Conservation (phyloP, 768 basidiomycete genomes). For the Lentinula aciculospora region DNA sequence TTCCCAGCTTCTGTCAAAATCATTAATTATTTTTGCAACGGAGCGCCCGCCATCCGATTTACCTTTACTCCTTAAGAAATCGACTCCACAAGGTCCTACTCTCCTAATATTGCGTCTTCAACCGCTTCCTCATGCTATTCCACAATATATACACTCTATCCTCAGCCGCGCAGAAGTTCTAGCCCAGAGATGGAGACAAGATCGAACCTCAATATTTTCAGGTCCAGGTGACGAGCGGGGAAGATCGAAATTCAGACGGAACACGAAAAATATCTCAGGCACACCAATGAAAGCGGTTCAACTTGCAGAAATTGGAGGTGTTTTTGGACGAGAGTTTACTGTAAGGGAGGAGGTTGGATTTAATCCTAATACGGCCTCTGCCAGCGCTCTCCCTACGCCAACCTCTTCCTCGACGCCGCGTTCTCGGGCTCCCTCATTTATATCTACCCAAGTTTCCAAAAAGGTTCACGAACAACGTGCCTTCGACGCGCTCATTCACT, state of each 20-base stretch:
- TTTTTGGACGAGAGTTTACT: not conserved
- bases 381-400: not conserved
- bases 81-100: not conserved
- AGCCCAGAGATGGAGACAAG: not conserved
- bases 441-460: not conserved
- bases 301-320: not conserved
- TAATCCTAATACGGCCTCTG: not conserved
- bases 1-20: conserved; percentile 24
- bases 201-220: not conserved
- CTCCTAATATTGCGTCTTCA: conserved; percentile 17
- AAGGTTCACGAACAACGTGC: not conserved
- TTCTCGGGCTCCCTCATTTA: not conserved
- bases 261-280: not conserved
- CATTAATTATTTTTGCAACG: conserved; percentile 35
- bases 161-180: not conserved
- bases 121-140: conserved; percentile 24
- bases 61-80: conserved; percentile 12
- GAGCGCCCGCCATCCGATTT: conserved; percentile 28
- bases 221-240: not conserved
- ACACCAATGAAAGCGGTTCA: not conserved
- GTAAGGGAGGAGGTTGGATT: conserved; percentile 1
- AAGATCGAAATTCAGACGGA: not conserved
- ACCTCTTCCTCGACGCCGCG: not conserved
- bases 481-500: not conserved
- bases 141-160: conserved; percentile 28